These are phyloP conservation scores for Volvox reticuliferus DNA, from an alignment of 139 green algal genomes.

Conservation along the genomic window DNA sequence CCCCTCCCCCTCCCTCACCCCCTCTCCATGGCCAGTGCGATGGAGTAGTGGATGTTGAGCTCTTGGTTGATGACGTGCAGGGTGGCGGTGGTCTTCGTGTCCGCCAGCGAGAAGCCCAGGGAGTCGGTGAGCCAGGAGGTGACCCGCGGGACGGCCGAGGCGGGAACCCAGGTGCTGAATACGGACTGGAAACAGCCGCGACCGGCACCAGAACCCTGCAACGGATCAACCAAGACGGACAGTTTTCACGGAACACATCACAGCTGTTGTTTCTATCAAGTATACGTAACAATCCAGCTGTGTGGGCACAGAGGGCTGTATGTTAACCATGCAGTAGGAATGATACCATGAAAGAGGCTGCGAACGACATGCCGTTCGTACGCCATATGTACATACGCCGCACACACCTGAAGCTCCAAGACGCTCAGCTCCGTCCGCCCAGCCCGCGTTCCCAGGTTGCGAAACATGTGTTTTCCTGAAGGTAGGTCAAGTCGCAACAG, in stretches of 20 bases:
- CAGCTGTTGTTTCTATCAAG: no score
- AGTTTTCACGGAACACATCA: no score
- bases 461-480: conserved; percentile 11
- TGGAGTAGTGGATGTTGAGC: conserved; percentile 38
- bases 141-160: background rate
- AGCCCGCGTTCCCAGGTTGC: background rate
- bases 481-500: no score
- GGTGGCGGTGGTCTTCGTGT: conserved; percentile 11
- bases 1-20: background rate
- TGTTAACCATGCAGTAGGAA: no score
- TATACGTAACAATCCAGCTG: no score
- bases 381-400: no score
- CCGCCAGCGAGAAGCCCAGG: background rate
- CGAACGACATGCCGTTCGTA: no score
- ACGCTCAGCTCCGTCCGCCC: background rate
- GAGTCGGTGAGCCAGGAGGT: background rate
- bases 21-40: conserved; percentile 15
- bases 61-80: conserved; percentile 28
- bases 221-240: no score
- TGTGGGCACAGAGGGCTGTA: no score
- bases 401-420: background rate
- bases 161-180: conserved; percentile 9
- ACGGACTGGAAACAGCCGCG: conserved; percentile 2
- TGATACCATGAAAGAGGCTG: no score
- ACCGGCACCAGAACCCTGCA: background rate